Evolutionary conservation across 345 rosid genomes (phyloP).

Genomic region (Eucalyptus erythrocorys): DNA sequence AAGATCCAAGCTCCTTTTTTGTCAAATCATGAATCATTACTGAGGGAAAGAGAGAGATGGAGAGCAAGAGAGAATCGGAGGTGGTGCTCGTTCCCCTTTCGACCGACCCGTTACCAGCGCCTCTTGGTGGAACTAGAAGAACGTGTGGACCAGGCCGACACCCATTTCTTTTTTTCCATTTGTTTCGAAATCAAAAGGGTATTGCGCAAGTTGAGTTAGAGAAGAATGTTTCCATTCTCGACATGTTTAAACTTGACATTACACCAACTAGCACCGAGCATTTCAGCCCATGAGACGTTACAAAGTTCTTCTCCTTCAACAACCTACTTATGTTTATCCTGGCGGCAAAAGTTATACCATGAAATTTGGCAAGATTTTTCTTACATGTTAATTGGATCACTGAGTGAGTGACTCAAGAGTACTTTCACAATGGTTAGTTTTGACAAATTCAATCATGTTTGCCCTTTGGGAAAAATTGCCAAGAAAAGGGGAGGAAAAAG

Average conservation of each 20-base stretch:
- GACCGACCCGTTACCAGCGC: background rate
- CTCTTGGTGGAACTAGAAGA: background rate
- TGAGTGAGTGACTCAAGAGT: background rate
- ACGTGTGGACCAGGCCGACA: background rate
- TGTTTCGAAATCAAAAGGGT: background rate
- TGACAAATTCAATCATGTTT: fast-evolving
- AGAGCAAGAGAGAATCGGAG: background rate
- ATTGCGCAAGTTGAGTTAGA: background rate
- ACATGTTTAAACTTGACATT: background rate
- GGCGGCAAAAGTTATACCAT: background rate
- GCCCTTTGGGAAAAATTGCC: background rate
- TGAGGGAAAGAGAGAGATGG: background rate
- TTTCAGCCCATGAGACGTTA: background rate
- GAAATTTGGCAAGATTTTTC: background rate
- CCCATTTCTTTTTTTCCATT: background rate
- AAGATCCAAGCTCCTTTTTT: background rate
- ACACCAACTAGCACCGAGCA: background rate
- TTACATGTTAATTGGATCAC: background rate
- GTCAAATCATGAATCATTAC: background rate
- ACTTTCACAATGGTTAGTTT: background rate
- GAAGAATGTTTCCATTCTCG: background rate
- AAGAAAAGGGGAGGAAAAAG: background rate
- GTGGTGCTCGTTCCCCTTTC: background rate
- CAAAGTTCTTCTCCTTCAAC: background rate
- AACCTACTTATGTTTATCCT: background rate